Evolutionary conservation across 2,329 filamentous ascomycete genomes (phyloP).

Genomic region (Aspergillus sp.): DNA sequence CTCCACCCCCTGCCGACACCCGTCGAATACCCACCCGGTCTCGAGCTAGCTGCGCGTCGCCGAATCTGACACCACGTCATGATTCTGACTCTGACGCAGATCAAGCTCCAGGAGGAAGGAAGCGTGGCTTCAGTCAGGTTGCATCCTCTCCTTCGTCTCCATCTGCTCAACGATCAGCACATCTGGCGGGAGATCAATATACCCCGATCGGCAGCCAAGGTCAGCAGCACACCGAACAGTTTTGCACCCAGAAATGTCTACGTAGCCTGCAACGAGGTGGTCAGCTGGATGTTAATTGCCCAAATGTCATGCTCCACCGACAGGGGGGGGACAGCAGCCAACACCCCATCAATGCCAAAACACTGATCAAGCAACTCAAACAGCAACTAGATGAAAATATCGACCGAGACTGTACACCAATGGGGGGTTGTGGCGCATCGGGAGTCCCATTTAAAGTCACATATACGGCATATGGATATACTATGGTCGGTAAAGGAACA

Average conservation of each 20-base stretch:
- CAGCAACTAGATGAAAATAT: conserved; percentile 32
- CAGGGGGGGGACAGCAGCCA: not conserved
- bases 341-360: conserved; percentile 19
- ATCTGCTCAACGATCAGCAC: conserved; percentile 1
- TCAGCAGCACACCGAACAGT: not conserved
- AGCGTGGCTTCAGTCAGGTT: conserved; percentile 10
- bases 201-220: conserved; percentile 7
- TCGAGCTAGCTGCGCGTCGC: too few species aligned
- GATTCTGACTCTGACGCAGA: too few species aligned
- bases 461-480: conserved; percentile 28
- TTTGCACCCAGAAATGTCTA: conserved; percentile 5
- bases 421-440: conserved; percentile 27
- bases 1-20: too few species aligned
- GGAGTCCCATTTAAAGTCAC: conserved; percentile 34
- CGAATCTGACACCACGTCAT: too few species aligned
- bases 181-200: conserved; percentile 8
- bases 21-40: too few species aligned
- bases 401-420: conserved; percentile 25
- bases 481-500: conserved; percentile 35
- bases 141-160: conserved; percentile 3
- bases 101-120: too few species aligned
- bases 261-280: conserved; percentile 24
- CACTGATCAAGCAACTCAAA: conserved; percentile 25
- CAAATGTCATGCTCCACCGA: not conserved
- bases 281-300: not conserved